Percentiles rank a stretch among this genome's conserved stretches.
Evolutionary conservation across 768 basidiomycete species (phyloP).

Genomic region (Paxillus ammoniavirescens): DNA sequence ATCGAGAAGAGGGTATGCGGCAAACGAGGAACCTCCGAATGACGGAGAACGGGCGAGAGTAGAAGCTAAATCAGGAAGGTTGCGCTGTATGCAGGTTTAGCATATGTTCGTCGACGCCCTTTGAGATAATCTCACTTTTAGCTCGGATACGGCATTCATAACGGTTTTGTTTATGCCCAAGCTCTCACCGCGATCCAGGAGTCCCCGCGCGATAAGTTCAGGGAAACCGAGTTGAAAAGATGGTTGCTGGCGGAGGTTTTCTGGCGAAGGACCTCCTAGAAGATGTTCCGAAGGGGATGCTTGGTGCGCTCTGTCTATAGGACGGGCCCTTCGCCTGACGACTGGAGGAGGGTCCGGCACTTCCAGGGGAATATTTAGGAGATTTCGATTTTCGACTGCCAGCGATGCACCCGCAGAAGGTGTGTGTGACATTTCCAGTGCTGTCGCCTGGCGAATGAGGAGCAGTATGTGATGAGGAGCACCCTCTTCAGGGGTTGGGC

Average conservation of each 20-base stretch:
- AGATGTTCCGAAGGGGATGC: conserved; percentile 17
- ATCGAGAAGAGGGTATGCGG: conserved; percentile 62
- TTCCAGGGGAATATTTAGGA: conserved; percentile 71
- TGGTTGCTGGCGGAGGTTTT: conserved; percentile 40
- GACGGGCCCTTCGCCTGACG: conserved; percentile 35
- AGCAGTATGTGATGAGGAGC: conserved; percentile 59
- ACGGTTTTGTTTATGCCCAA: conserved; percentile 83
- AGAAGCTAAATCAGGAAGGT: conserved; percentile 80
- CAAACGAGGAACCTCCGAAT: conserved; percentile 33
- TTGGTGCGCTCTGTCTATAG: conserved; percentile 31
- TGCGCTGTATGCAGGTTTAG: conserved; percentile 50
- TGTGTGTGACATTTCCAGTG: conserved; percentile 71
- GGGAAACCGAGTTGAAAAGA: conserved; percentile 55
- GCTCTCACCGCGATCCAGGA: conserved; percentile 75
- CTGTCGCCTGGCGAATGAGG: conserved; percentile 81
- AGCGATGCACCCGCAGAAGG: conserved; percentile 76
- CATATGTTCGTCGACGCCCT: background rate
- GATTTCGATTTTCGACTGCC: conserved; percentile 77
- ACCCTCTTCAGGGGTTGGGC: conserved; percentile 33
- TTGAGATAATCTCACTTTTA: conserved; percentile 51
- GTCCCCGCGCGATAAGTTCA: conserved; percentile 68
- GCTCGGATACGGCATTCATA: conserved; percentile 75
- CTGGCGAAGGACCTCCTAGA: conserved; percentile 19
- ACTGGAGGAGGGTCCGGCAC: conserved; percentile 47
- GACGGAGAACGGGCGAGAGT: conserved; percentile 58